Evolutionary conservation across 441 rosid species (phyloP), one percentile per base, ranked within the genome.

Genomic region (Cnidoscolus chayamansa): DNA sequence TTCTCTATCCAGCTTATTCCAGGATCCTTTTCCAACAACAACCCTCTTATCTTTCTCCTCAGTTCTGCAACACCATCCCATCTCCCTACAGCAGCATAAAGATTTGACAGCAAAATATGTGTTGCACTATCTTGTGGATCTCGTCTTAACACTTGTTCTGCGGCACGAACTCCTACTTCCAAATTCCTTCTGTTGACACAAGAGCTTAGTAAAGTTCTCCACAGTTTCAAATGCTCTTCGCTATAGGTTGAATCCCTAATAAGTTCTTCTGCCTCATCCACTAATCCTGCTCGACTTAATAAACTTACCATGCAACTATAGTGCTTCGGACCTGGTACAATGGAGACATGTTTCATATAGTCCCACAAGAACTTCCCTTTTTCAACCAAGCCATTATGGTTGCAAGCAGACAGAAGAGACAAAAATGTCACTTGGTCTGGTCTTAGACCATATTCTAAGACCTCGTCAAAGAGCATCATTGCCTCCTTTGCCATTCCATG

Each of bases 1-100:
- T 76, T 79, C 79, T 90, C 93, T 60, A 91, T 87, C 96, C 97
- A 93, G 82, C 97, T 93, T 60, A 89, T 64, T 56, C 91, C 97
- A 16, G 96, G 93, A 79, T 85, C 87, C 80, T 89, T 91, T 54
- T 83, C 84, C 70, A 83, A 61, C 72, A 70, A 72, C 71, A 86
- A 74, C 43, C 84, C 88, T 81, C 90, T 87, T 6, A 75, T 75
- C 84, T 84, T 88, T 68, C 81, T 85, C 81, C 97, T 88, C 67
- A 82, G 83, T 72, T 81, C 89, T 8, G 88, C 87, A 60, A 85
- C 97, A 37, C 66, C 73, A 25, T 86, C 88, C 97, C 97, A 92
- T 80, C 76, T 90, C 69, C 85, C 93, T 5, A 79, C 69, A 40
- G 81, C 88, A 2, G 98, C 96, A 45, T 86, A 89, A 71, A 94